Evolutionary conservation across 2,329 filamentous ascomycete genomes (phyloP).

Genomic region (Cephalotrichum gorgonifer): DNA sequence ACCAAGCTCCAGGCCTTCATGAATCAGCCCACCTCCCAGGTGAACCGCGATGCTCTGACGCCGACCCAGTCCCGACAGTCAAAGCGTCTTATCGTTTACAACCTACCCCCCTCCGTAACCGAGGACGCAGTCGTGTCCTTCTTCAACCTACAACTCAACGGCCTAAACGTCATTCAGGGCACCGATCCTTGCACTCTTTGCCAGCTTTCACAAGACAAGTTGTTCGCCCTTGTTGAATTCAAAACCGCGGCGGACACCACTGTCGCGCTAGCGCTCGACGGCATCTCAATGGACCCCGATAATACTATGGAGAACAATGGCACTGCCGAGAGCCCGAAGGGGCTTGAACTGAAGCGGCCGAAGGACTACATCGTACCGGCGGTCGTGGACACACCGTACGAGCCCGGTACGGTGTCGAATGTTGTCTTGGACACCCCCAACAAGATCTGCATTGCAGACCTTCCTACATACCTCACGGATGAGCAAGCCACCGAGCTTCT

Average conservation of each 20-base stretch:
- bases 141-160: slow-evolving; percentile 94
- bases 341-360: slow-evolving; percentile 71
- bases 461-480: slow-evolving; percentile 79
- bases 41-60: slow-evolving; percentile 71
- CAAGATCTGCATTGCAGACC: slow-evolving; percentile 88
- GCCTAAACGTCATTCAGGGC: slow-evolving; percentile 81
- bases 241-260: slow-evolving; percentile 81
- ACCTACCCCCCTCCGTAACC: slow-evolving; percentile 61
- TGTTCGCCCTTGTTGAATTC: slow-evolving; percentile 86
- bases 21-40: slow-evolving; percentile 61
- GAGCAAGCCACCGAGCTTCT: slow-evolving; percentile 88
- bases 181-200: slow-evolving; percentile 77
- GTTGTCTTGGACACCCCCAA: slow-evolving; percentile 85
- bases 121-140: slow-evolving; percentile 72
- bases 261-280: slow-evolving; percentile 80
- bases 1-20: slow-evolving; percentile 91
- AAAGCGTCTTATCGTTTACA: slow-evolving; percentile 82
- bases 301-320: slow-evolving; percentile 38
- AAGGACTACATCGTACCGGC: slow-evolving; percentile 96
- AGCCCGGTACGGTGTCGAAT: slow-evolving; percentile 67
- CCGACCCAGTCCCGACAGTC: slow-evolving; percentile 89
- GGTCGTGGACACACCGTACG: slow-evolving; percentile 58
- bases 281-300: slow-evolving; percentile 74
- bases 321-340: slow-evolving; percentile 31
- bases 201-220: slow-evolving; percentile 67